Evolutionary conservation across 176 grass and related monocot species (phyloP), one percentile per base, ranked within the genome.

Genomic region (Ensete ventricosum): DNA sequence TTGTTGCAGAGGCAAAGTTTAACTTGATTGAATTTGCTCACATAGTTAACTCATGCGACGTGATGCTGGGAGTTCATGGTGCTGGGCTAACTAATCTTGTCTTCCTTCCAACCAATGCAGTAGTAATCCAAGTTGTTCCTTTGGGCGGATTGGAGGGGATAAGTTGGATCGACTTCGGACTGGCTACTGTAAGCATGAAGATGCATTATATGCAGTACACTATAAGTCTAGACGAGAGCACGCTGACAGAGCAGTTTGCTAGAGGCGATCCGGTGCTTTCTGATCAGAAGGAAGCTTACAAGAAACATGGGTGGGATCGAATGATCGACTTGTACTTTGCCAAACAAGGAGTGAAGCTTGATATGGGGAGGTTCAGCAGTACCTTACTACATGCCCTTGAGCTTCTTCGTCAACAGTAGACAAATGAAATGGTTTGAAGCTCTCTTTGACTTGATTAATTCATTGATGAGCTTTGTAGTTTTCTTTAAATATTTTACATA

Each of bases 101-200:
- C 66, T 89, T 89, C 72, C 86, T 92, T 11, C 82, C 84, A 8
- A 26, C 76, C 2, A 83, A 88, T 1, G 87, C 84, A 2, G 78
- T 78, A 52, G 79, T 89, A 43, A 83, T 89, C 62, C 87, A 87
- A 79, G 73, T 92, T 78, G 90, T 92, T 64, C 90, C 90, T 19
- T 78, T 93, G 2, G 90, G 90, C 17, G 80, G 77, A 60, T 80
- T 93, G 71, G 90, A 87, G 79, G 51, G 57, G n/a, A 55, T 84
- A 53, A 71, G 80, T 2, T 54, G 29, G 17, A 80, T 81, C 21
- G 83, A 88, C 60, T 92, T 92, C 25, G 84, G 90, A 7, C 67
- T 22, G 63, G 55, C 87, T 1, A 76, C 90, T 0, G 53, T 50
- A 54, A 84, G 87, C 87, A 81, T 81, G 82, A 83, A 84, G 63